phyloP scores from a whole-genome alignment of 495 filamentous ascomycete species.

The Penicillium lagena region DNA sequence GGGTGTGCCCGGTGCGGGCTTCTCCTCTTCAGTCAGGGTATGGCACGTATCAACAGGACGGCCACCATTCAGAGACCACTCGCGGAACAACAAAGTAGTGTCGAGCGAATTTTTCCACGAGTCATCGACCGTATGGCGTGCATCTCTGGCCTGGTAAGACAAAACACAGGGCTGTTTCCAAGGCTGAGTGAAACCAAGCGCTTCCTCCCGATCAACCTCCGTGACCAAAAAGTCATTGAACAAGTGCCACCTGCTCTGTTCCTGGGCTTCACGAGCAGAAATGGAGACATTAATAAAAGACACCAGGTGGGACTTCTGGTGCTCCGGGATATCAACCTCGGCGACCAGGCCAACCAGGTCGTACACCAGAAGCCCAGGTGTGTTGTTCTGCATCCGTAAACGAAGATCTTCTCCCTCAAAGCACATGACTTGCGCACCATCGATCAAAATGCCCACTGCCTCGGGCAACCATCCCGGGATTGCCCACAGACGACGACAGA shows the following conservation, averaged over 20 bases:
- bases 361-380: slow-evolving; percentile 67
- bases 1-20: slow-evolving; percentile 61
- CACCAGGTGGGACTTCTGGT: slow-evolving; percentile 85
- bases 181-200: slow-evolving; percentile 73
- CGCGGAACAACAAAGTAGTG: slow-evolving; percentile 73
- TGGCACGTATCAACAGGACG: slow-evolving; percentile 33
- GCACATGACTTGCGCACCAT: slow-evolving; percentile 77
- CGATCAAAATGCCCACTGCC: slow-evolving; percentile 82
- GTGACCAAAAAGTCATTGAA: slow-evolving; percentile 97
- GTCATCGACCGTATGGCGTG: slow-evolving; percentile 70
- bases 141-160: slow-evolving; percentile 71
- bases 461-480: slow-evolving; percentile 86
- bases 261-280: slow-evolving; percentile 48
- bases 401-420: slow-evolving; percentile 79
- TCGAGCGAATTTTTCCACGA: slow-evolving; percentile 81
- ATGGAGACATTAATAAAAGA: slow-evolving; percentile 83
- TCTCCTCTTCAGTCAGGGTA: slow-evolving; percentile 62
- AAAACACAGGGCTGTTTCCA: slow-evolving; percentile 92
- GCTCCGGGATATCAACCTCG: slow-evolving; percentile 76
- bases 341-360: slow-evolving; percentile 87
- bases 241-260: slow-evolving; percentile 72
- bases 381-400: slow-evolving; percentile 51
- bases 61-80: slow-evolving; percentile 52
- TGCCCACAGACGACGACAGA: slow-evolving; percentile 75
- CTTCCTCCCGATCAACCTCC: slow-evolving; percentile 70